Evolutionary conservation across 139 green algal genomes (phyloP), one percentile per base, ranked within the genome.

Genomic region (Tetradesmus obliquus): DNA sequence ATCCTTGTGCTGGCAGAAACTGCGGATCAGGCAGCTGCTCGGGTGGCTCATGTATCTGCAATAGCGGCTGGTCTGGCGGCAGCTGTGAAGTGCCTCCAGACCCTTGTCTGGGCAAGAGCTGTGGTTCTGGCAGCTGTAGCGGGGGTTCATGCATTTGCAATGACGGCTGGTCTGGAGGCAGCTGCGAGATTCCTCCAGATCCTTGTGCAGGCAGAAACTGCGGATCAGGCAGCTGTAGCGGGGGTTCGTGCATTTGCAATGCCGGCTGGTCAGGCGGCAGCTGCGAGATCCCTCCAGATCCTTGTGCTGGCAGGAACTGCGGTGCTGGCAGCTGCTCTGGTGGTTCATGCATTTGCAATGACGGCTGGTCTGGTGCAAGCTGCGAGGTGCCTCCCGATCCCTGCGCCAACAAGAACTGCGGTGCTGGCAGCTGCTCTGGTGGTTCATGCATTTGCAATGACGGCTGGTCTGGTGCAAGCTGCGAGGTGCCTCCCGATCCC

Each of bases 1-100:
- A 87, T 19, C 82, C 82, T n/a, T 87, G 82, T 32, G 54, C 54
- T 71, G 54, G 55, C 0, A 72, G 15, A 55, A 19, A 19, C 8
- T 87, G 82, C 62, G 82, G 82, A 13, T 58, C 60, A 74, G 82
- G 82, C 55, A 87, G n/a, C 54, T 87, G 82, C 45, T 22, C 20
- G 51, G 82, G n/a, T 5, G 82, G 82, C 54, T 19, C 82, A 13
- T 87, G 82, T 17, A 71, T 72, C 15, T 87, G 82, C 7, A 72
- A n/a, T 17, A 54, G 71, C n/a, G 54, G 54, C 5, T 87, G n/a
- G 5, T 72, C 82, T 10, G 82, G 82, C 13, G 53, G 19, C 0
- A 87, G 62, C 13, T 87, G 82, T 87, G 82, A 87, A 54, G 17
- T 53, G 10, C 22, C 53, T 45, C 82, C 82, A 9, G 82, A 87